Evolutionary conservation across 768 basidiomycete species (phyloP).

Genomic region (Lactarius evosmus): DNA sequence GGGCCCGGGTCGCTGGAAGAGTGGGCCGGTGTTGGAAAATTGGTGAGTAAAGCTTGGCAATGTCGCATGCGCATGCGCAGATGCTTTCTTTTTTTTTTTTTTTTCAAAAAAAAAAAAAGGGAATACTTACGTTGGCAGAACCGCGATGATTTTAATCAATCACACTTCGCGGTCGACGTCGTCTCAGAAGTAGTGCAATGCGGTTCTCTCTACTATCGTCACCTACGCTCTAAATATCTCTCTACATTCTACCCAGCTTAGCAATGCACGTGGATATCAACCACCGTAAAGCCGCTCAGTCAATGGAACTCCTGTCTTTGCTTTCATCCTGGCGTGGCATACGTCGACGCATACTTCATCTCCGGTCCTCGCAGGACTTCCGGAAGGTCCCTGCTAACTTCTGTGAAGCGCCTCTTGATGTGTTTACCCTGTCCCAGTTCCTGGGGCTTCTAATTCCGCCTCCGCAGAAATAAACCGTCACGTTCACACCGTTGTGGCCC

Average conservation of each 20-base stretch:
- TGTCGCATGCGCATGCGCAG: too few species aligned
- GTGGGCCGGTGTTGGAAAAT: slow-evolving; percentile 18
- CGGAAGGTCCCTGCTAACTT: neutral
- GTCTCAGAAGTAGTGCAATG: neutral
- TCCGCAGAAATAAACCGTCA: neutral
- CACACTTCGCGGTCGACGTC: neutral
- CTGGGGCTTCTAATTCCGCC: neutral
- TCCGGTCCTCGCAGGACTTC: neutral
- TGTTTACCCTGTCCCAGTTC: neutral
- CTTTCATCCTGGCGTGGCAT: neutral
- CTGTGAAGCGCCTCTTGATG: neutral
- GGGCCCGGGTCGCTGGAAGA: slow-evolving; percentile 25
- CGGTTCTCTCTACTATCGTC: neutral
- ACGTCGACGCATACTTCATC: neutral
- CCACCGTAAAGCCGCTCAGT: slow-evolving; percentile 10
- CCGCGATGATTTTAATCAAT: neutral
- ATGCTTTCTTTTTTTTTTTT: neutral
- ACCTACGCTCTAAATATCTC: neutral
- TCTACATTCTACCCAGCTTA: neutral
- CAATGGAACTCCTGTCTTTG: neutral
- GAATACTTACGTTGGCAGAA: neutral
- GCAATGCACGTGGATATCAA: slow-evolving; percentile 2
- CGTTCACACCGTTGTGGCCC: neutral
- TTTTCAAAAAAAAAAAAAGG: neutral
- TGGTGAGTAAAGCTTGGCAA: slow-evolving; percentile 1